Evolutionary conservation across 129 eudicot species (phyloP), one percentile per base, ranked within the genome.

Genomic region (Artemisia annua): DNA sequence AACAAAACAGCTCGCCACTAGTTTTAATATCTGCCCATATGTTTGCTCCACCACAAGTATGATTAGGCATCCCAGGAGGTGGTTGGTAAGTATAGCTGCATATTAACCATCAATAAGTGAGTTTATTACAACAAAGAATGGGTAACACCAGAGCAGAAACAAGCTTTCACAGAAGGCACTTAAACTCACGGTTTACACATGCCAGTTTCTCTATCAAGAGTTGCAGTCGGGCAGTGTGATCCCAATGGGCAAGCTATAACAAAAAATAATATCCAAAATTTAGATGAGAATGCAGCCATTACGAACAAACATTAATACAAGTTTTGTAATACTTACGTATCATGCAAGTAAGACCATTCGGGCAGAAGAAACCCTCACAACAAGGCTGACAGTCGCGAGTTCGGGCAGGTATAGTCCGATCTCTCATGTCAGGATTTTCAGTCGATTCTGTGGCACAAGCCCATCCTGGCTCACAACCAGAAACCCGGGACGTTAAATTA

Each of bases 391-490:
- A 88, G 5, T 78, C 73, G 7, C 70, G 75, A 67, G 91, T 87
- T 81, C 99, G 85, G n/a, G 85, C 80, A 53, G 99, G 97, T 54
- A 87, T 84, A 54, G 71, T 76, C 26, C 52, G 61, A 80, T 84
- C 80, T 69, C 49, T 73, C 53, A 88, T 69, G 87, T 84, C 86
- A 76, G 68, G 71, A 3, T 56, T 67, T 17, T 75, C 77, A 3
- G 66, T 73, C 14, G 80, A 18, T 64, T 77, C 83, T 46, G 75
- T 71, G 62, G 86, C 83, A 63, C 97, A 86, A 0, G 97, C 97
- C 99, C 99, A 94, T 73, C 99, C 99, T 19, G 99, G 97, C 88
- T 94, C 99, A 49, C 99, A 94, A 13, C 99, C 99, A 63, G 89
- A 53, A 61, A 83, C 83, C 91, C 91, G 75, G 60, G 88, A 66